These are phyloP conservation scores for Tricholoma terreum DNA, from an alignment of 768 basidiomycete genomes.

Conservation along the genomic window DNA sequence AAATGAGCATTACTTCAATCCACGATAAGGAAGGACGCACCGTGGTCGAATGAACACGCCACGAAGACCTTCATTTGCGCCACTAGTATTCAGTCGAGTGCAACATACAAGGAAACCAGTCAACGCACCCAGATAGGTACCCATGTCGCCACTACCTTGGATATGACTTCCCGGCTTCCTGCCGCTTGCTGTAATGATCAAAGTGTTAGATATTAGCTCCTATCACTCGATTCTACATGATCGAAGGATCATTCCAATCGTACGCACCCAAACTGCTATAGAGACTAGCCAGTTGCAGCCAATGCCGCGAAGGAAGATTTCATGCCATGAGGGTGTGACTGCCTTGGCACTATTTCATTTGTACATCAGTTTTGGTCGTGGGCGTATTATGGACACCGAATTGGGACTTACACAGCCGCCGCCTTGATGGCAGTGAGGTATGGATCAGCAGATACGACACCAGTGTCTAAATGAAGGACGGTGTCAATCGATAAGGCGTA, in stretches of 20 bases:
- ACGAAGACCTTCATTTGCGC: conserved; percentile 53
- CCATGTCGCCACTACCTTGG: conserved; percentile 68
- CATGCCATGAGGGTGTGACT: conserved; percentile 61
- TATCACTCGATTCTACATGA: background rate
- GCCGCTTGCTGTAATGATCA: conserved; percentile 54
- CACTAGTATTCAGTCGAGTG: background rate
- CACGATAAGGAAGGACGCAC: conserved; percentile 28
- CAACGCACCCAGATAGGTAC: conserved; percentile 67
- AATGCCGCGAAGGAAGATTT: conserved; percentile 71
- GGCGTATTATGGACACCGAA: background rate
- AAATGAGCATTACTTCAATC: background rate
- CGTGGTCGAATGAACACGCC: conserved; percentile 64
- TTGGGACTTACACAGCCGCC: conserved; percentile 55
- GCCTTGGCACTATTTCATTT: conserved; percentile 41
- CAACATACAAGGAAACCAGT: background rate
- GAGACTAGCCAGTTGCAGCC: conserved; percentile 78
- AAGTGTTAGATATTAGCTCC: background rate
- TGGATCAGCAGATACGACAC: conserved; percentile 55
- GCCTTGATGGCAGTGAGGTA: conserved; percentile 50
- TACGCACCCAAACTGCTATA: conserved; percentile 67
- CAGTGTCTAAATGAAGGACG: conserved; percentile 47
- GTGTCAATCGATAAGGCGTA: background rate
- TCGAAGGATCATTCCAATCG: background rate
- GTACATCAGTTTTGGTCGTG: conserved; percentile 31
- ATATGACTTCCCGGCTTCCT: conserved; percentile 62